Percentiles rank a stretch among this genome's conserved stretches.
Conservation (phyloP, 345 rosid genomes). For the Eucalyptus virginea region DNA sequence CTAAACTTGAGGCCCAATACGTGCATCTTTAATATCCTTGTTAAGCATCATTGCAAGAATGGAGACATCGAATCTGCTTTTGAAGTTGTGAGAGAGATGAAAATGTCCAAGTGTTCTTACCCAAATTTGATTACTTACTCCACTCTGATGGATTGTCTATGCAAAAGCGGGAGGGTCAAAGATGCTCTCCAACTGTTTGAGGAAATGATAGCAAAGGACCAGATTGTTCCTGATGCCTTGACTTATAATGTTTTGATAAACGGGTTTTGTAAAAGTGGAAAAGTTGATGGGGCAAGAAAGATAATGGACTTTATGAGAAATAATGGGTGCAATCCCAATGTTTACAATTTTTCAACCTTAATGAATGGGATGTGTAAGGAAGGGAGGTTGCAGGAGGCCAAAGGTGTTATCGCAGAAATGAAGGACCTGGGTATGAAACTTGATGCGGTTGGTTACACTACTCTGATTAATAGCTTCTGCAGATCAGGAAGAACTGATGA, state of each 20-base stretch:
- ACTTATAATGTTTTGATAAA: constrained; percentile 62
- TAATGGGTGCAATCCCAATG: constrained; percentile 52
- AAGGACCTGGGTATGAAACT: constrained; percentile 45
- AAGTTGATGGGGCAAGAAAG: constrained; percentile 61
- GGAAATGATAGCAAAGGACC: constrained; percentile 18
- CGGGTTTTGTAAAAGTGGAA: constrained; percentile 67
- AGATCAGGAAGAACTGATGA: constrained; percentile 35
- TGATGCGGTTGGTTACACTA: constrained; percentile 66
- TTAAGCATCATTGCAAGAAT: constrained; percentile 72
- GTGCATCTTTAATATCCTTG: constrained; percentile 82
- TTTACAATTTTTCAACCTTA: constrained; percentile 35
- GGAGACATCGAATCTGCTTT: constrained; percentile 24
- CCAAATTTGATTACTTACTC: constrained; percentile 18
- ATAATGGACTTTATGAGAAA: constrained; percentile 76
- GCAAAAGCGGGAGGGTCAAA: constrained; percentile 4
- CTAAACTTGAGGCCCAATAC: constrained; percentile 59
- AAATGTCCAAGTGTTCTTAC: constrained; percentile 10
- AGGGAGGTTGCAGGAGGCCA: constrained; percentile 20
- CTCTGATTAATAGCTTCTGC: constrained; percentile 64
- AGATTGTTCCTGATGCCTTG: constrained; percentile 67
- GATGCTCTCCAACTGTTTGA: constrained; percentile 16
- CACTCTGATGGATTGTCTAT: constrained; percentile 20
- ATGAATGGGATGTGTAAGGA: constrained; percentile 12
- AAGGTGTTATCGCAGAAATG: constrained; percentile 41
- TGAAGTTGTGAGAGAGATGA: constrained; percentile 24